Evolutionary conservation across 202 grass and related monocot genomes (phyloP).

Genomic region (Brachypodium distachyon): DNA sequence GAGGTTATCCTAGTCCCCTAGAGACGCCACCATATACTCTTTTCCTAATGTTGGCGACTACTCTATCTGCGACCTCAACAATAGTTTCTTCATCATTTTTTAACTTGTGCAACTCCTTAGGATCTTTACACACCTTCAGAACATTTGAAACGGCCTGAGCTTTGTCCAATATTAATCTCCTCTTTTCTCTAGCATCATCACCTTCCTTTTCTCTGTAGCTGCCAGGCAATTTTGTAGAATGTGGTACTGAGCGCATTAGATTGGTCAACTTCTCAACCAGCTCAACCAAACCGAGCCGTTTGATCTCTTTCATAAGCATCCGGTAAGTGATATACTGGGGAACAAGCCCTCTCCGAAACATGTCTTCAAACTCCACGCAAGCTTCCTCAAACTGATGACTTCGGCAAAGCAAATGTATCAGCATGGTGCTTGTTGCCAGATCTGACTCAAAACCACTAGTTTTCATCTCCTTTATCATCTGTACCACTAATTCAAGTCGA

Average conservation of each 20-base stretch:
- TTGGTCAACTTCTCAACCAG: slow-evolving; percentile 40
- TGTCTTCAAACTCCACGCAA: slow-evolving; percentile 53
- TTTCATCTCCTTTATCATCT: slow-evolving; percentile 71
- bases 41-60: slow-evolving; percentile 58
- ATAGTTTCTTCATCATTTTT: slow-evolving; percentile 43
- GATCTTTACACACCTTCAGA: slow-evolving; percentile 54
- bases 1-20: neutral
- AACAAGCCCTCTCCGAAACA: slow-evolving; percentile 66
- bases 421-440: slow-evolving; percentile 72
- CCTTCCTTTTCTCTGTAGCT: slow-evolving; percentile 52
- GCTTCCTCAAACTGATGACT: slow-evolving; percentile 46
- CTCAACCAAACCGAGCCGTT: slow-evolving; percentile 37
- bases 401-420: slow-evolving; percentile 74
- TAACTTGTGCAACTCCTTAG: slow-evolving; percentile 7
- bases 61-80: slow-evolving; percentile 45
- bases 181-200: slow-evolving; percentile 30
- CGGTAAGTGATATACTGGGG: slow-evolving; percentile 78
- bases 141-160: slow-evolving; percentile 53
- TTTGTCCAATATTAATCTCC: slow-evolving; percentile 57
- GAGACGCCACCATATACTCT: slow-evolving; percentile 35
- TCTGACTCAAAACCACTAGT: slow-evolving; percentile 51
- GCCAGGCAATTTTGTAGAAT: slow-evolving; percentile 76
- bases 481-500: slow-evolving; percentile 44
- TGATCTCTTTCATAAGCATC: slow-evolving; percentile 67
- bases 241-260: slow-evolving; percentile 59